Conservation (phyloP, 345 rosid genomes). For the Ceriops decandra region DNA sequence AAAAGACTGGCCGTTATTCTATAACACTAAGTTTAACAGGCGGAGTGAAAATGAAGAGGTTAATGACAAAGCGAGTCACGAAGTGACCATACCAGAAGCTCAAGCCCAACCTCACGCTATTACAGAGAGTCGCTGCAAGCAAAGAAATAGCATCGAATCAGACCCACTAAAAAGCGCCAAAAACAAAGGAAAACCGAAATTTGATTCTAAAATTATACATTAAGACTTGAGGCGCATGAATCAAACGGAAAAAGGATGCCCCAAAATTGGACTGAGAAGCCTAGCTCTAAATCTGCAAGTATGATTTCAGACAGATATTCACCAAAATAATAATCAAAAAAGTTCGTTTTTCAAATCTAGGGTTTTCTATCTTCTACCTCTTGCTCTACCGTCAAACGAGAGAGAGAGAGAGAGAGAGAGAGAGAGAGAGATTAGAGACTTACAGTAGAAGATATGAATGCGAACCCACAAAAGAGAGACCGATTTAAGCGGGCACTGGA, state of each 20-base stretch:
- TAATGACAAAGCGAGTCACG: constrained; percentile 23
- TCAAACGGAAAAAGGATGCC: no score
- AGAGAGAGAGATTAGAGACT: constrained; percentile 36
- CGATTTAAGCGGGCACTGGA: not conserved
- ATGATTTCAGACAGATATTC: constrained; percentile 1
- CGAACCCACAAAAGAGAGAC: constrained; percentile 23
- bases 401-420: constrained; percentile 9
- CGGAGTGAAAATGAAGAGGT: not conserved
- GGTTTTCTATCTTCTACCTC: not conserved
- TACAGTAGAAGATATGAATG: constrained; percentile 31
- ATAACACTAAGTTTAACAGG: constrained; percentile 14
- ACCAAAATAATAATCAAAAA: constrained; percentile 5
- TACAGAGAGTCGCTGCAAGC: constrained; percentile 26
- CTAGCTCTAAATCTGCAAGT: not conserved
- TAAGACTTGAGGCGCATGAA: no score
- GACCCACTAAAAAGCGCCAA: not conserved
- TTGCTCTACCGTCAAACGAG: not conserved
- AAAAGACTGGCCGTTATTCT: constrained; percentile 13
- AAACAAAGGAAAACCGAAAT: not conserved
- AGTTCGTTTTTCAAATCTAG: constrained; percentile 1
- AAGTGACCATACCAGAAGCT: constrained; percentile 38
- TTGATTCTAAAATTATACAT: no score
- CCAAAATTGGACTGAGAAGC: no score
- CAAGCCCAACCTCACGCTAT: constrained; percentile 19
- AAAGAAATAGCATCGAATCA: constrained; percentile 14